These are phyloP conservation scores for Pseudogymnoascus sp. DNA, from an alignment of 2,329 filamentous ascomycete genomes.

Conservation along the genomic window DNA sequence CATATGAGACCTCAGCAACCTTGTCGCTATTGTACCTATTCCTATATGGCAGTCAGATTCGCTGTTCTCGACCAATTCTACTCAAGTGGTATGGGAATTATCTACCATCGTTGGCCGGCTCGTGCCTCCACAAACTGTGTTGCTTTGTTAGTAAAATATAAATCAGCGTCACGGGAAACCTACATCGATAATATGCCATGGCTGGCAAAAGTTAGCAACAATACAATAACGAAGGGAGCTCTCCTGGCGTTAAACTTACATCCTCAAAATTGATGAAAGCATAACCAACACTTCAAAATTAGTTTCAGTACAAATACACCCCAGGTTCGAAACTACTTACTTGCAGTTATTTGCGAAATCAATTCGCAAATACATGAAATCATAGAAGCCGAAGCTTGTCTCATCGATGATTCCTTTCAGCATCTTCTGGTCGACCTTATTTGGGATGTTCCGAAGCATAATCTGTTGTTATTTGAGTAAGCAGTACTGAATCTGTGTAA, in stretches of 20 bases:
- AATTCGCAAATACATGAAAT: constrained; percentile 92
- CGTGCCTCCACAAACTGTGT: constrained; percentile 62
- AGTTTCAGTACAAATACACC: constrained; percentile 23
- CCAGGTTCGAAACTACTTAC: constrained; percentile 38
- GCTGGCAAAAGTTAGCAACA: constrained; percentile 41
- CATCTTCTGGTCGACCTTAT: constrained; percentile 71
- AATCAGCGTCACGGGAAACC: constrained; percentile 28
- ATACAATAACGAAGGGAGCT: not conserved
- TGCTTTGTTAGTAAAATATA: constrained; percentile 21
- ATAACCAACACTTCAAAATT: constrained; percentile 69
- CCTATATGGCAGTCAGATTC: constrained; percentile 38
- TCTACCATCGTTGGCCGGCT: constrained; percentile 61
- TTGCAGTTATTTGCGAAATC: constrained; percentile 80
- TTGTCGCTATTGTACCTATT: constrained; percentile 78
- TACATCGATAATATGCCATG: constrained; percentile 65
- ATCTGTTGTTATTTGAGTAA: constrained; percentile 44
- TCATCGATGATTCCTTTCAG: constrained; percentile 74
- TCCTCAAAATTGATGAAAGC: constrained; percentile 93
- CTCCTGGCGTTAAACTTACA: constrained; percentile 39
- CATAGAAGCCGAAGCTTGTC: constrained; percentile 73
- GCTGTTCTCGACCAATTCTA: not conserved
- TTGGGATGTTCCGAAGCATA: constrained; percentile 92
- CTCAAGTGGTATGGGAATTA: constrained; percentile 9
- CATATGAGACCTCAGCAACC: constrained; percentile 84
- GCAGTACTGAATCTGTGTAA: constrained; percentile 10